Evolutionary conservation across 164 flowering plant genomes (phyloP).

Genomic region (Macadamia integrifolia): DNA sequence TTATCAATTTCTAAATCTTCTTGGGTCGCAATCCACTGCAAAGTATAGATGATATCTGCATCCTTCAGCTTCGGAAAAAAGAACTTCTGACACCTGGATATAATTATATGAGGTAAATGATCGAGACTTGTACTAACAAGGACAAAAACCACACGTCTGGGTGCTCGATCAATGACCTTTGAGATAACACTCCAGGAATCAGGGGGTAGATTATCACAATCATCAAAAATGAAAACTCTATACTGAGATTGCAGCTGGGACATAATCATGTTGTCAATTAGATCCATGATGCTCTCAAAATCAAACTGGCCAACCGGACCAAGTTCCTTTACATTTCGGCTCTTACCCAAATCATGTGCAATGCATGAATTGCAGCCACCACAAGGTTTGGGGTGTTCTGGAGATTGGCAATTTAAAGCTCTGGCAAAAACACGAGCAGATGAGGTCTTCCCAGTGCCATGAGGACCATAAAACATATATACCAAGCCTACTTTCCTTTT

Average conservation of each 20-base stretch:
- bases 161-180: slow-evolving; percentile 94
- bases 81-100: slow-evolving; percentile 96
- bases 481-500: slow-evolving; percentile 70
- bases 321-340: slow-evolving; percentile 66
- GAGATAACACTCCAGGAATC: slow-evolving; percentile 93
- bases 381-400: slow-evolving; percentile 78
- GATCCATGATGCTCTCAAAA: slow-evolving; percentile 63
- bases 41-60: slow-evolving; percentile 74
- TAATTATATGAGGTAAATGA: slow-evolving; percentile 79
- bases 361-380: slow-evolving; percentile 80
- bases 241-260: slow-evolving; percentile 55
- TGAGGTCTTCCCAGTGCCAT: slow-evolving; percentile 96
- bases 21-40: slow-evolving; percentile 81
- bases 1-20: slow-evolving; percentile 82
- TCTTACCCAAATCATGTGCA: slow-evolving; percentile 69
- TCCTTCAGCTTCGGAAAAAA: slow-evolving; percentile 95
- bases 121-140: slow-evolving; percentile 84
- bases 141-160: slow-evolving; percentile 77
- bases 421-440: slow-evolving; percentile 90
- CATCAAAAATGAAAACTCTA: slow-evolving; percentile 82
- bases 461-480: slow-evolving; percentile 94
- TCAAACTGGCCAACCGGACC: slow-evolving; percentile 79
- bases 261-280: slow-evolving; percentile 53
- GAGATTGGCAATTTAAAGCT: slow-evolving; percentile 81
- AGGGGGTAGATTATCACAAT: slow-evolving; percentile 75